A percentile compares a stretch with the other conserved stretches of the same genome.
Evolutionary conservation across 768 basidiomycete genomes (phyloP).

Genomic region (Terana coerulea): DNA sequence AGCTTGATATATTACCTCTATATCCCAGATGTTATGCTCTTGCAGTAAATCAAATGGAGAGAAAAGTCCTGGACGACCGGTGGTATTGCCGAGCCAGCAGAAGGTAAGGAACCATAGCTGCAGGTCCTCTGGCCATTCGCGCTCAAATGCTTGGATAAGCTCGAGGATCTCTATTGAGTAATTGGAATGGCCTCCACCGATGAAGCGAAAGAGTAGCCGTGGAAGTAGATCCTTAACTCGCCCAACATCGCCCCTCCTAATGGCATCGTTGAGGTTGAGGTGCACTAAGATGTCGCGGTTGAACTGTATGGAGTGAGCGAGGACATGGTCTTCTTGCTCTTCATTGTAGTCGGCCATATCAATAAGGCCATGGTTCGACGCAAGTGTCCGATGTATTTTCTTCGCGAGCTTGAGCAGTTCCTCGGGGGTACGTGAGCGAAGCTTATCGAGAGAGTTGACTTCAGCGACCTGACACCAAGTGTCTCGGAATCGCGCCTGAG

Average conservation of each 20-base stretch:
- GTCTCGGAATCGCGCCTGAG: conserved; percentile 34
- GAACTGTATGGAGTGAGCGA: conserved; percentile 30
- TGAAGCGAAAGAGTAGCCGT: conserved; percentile 22
- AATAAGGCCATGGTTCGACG: conserved; percentile 30
- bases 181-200: conserved; percentile 24
- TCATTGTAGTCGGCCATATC: conserved; percentile 10
- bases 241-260: conserved; percentile 30
- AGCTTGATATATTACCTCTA: neutral
- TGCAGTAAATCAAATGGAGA: neutral
- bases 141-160: conserved; percentile 23
- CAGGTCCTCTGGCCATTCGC: conserved; percentile 25
- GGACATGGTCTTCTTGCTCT: conserved; percentile 24
- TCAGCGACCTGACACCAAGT: conserved; percentile 27
- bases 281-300: conserved; percentile 31
- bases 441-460: conserved; percentile 23
- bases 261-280: conserved; percentile 32
- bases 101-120: conserved; percentile 13
- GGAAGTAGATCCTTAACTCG: conserved; percentile 23
- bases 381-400: conserved; percentile 23
- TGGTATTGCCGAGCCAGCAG: conserved; percentile 14
- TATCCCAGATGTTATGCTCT: conserved; percentile 5
- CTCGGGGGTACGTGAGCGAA: conserved; percentile 24
- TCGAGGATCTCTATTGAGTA: conserved; percentile 27
- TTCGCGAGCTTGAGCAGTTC: conserved; percentile 26
- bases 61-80: neutral